Base-by-base conservation (phyloP, 495 filamentous ascomycete genomes). In the Lasiosphaeria miniovina region DNA sequence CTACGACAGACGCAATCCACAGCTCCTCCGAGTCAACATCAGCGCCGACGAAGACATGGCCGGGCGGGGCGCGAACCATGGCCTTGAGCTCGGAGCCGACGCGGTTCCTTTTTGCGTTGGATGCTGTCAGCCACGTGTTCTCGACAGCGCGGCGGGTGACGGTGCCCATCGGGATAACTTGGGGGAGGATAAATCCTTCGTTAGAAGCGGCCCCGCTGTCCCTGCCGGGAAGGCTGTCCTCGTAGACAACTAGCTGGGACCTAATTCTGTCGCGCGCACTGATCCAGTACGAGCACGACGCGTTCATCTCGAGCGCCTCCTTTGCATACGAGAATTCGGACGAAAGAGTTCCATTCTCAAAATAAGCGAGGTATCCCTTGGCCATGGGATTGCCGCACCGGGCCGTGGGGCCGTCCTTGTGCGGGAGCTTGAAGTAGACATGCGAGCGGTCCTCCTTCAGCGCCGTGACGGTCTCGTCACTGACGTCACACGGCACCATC, bases 11-110 rank as follows among this genome's bases (percentile, higher is more conserved):
- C 6, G 94, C 94, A 66, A 99, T 99, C 94, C 94, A 99, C 36
- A 99, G 81, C 74, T 99, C 94, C 71, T 99, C 88, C n/a, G 93
- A 97, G 67, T 99, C 94, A 6, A 99, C 94, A 72, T 99, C 94
- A 4, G 95, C 94, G 36, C 94, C 94, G 53, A 99, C 94, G 72
- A 99, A 96, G 54, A 81, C 86, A 63, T 97, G 91, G 36, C 94
- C 94, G 31, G 86, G 86, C 0, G 94, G 94, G 14, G 95, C 92
- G 66, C 86, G 90, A 63, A 99, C 85, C 90, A 98, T 97, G 36
- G 93, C 90, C 70, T 99, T 99, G 14, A 99, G 80, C 69, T 99
- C 94, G 15, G 94, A 98, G 4, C 94, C 94, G 50, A 99, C 93
- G 31, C 95, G 89, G 61, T 98, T 97, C 57, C 80, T 80, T 68